Evolutionary conservation across 768 basidiomycete genomes (phyloP).

Genomic region (Auricularia auricula-judae): DNA sequence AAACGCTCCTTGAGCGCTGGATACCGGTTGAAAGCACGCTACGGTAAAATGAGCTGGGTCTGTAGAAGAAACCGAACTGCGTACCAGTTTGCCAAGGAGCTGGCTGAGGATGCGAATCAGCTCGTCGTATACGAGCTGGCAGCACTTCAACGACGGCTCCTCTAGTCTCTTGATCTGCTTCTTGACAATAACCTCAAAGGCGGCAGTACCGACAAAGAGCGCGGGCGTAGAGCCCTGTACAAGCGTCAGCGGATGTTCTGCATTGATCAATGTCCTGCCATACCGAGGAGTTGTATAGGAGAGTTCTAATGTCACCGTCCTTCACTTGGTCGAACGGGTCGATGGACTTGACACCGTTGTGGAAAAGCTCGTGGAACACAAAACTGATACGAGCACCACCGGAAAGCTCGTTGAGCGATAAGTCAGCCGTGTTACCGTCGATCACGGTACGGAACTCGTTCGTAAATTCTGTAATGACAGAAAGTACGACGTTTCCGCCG

Average conservation of each 20-base stretch:
- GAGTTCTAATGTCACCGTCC: slow-evolving; percentile 92
- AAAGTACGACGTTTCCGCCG: slow-evolving; percentile 84
- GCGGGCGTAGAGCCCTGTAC: slow-evolving; percentile 77
- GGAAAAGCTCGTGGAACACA: slow-evolving; percentile 97
- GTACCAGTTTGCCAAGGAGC: slow-evolving; percentile 77
- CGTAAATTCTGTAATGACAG: slow-evolving; percentile 98
- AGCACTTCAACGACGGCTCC: slow-evolving; percentile 88
- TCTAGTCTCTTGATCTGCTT: slow-evolving; percentile 97
- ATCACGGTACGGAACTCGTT: slow-evolving; percentile 94
- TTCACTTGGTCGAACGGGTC: slow-evolving; percentile 99
- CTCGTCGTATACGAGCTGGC: slow-evolving; percentile 93
- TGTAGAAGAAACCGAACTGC: slow-evolving; percentile 11
- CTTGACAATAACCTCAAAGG: slow-evolving; percentile 98
- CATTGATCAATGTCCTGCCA: neutral
- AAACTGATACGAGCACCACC: slow-evolving; percentile 98
- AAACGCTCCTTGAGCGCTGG: slow-evolving; percentile 95
- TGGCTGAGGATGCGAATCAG: slow-evolving; percentile 93
- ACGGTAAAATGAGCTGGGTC: neutral
- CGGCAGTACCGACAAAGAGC: slow-evolving; percentile 91
- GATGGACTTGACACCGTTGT: slow-evolving; percentile 88
- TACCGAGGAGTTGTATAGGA: slow-evolving; percentile 92
- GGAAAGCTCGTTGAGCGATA: slow-evolving; percentile 91
- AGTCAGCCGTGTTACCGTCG: slow-evolving; percentile 94
- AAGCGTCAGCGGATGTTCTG: slow-evolving; percentile 23
- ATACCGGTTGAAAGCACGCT: slow-evolving; percentile 95